Conservation (phyloP, 2,329 filamentous ascomycete species). For the Verticillium nonalfalfae region DNA sequence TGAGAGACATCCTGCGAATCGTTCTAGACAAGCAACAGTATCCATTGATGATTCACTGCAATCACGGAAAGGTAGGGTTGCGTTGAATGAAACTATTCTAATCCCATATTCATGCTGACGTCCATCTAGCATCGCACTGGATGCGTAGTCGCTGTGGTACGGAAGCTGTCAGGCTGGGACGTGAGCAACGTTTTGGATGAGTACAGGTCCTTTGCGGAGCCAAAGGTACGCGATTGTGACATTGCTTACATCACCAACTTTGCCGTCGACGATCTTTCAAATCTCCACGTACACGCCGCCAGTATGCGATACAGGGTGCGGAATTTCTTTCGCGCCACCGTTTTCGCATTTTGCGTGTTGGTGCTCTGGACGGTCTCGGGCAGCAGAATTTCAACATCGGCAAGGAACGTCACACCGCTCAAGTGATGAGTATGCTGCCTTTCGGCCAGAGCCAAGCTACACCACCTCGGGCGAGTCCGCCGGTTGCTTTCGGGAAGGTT, state of each 20-base stretch:
- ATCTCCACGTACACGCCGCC: conserved; percentile 23
- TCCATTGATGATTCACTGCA: conserved; percentile 84
- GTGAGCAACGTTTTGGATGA: conserved; percentile 59
- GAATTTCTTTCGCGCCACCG: conserved; percentile 34
- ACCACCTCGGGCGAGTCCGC: neutral
- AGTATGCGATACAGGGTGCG: conserved; percentile 19
- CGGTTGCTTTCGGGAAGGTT: conserved; percentile 5
- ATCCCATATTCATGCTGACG: conserved; percentile 3
- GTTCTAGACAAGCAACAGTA: conserved; percentile 69
- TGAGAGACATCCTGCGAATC: conserved; percentile 65
- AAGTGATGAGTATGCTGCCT: neutral
- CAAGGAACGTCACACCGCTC: conserved; percentile 8
- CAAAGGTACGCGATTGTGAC: conserved; percentile 55
- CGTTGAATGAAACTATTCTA: neutral
- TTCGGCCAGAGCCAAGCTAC: neutral
- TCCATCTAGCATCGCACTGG: conserved; percentile 69
- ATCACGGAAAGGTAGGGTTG: conserved; percentile 67
- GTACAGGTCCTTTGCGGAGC: conserved; percentile 60
- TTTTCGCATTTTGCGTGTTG: conserved; percentile 34
- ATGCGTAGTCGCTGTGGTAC: conserved; percentile 75
- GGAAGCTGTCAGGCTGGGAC: conserved; percentile 66
- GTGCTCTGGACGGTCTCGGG: conserved; percentile 36
- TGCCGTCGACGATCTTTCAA: conserved; percentile 29
- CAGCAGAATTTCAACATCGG: conserved; percentile 16
- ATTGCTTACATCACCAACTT: conserved; percentile 51